Evolutionary conservation across 352 stramenopile genomes (phyloP).

Genomic region (Pythium phragmitis): DNA sequence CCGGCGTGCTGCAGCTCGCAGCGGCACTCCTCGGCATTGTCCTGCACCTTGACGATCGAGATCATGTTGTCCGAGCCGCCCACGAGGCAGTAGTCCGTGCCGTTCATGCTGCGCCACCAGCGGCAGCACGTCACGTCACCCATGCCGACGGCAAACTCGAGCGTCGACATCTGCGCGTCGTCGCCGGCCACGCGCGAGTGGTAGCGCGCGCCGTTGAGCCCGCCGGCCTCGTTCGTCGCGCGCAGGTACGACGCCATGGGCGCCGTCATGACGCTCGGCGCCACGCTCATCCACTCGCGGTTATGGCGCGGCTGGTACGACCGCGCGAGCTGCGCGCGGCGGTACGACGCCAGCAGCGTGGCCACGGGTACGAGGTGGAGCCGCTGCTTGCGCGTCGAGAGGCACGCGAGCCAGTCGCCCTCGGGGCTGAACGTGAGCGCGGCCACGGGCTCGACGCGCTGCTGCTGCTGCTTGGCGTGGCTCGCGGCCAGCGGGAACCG

Average conservation of each 20-base stretch:
- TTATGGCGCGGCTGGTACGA: slow-evolving; percentile 49
- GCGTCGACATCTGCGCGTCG: slow-evolving; percentile 80
- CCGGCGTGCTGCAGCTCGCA: slow-evolving; percentile 73
- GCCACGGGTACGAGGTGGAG: slow-evolving; percentile 76
- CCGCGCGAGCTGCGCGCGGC: slow-evolving; percentile 55
- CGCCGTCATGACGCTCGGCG: slow-evolving; percentile 69
- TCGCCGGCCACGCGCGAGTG: slow-evolving; percentile 80
- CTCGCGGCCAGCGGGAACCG: slow-evolving; percentile 60
- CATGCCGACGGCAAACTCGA: slow-evolving; percentile 78
- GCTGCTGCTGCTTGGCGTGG: slow-evolving; percentile 52
- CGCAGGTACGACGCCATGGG: slow-evolving; percentile 86
- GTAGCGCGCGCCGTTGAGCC: slow-evolving; percentile 79
- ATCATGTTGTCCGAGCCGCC: slow-evolving; percentile 75
- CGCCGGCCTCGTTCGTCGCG: slow-evolving; percentile 75
- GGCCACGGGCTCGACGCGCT: slow-evolving; percentile 48
- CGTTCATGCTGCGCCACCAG: slow-evolving; percentile 84
- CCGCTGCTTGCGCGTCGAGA: slow-evolving; percentile 75
- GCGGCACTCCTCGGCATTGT: slow-evolving; percentile 81
- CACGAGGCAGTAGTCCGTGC: slow-evolving; percentile 83
- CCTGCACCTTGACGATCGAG: slow-evolving; percentile 85
- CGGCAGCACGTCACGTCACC: slow-evolving; percentile 59
- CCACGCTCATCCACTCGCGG: slow-evolving; percentile 71
- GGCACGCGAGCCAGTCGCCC: slow-evolving; percentile 80
- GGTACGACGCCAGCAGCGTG: slow-evolving; percentile 53
- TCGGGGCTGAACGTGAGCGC: slow-evolving; percentile 80